phyloP scores from a whole-genome alignment of 805 yeast genomes.

The Candida oleophila region DNA sequence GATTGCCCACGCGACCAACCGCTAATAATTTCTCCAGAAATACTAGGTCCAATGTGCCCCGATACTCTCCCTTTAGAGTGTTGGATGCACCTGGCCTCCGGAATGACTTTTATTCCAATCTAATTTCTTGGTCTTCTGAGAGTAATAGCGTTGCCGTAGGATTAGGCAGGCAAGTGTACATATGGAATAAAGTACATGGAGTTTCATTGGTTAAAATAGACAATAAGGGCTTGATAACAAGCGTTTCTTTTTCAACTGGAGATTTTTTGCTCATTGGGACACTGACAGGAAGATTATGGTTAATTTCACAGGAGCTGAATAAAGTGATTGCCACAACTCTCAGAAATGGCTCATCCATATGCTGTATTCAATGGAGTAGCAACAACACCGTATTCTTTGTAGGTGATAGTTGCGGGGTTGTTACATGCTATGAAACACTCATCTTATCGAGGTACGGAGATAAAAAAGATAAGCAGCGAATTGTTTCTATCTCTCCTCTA shows the following conservation, averaged over 20 bases:
- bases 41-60: background rate
- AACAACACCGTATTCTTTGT: conserved; percentile 44
- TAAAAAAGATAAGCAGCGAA: no score
- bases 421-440: conserved; percentile 39
- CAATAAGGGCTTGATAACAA: conserved; percentile 48
- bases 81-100: conserved; percentile 64
- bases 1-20: no score
- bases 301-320: conserved; percentile 40
- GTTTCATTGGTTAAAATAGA: conserved; percentile 47
- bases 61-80: conserved; percentile 7
- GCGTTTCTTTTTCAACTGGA: conserved; percentile 54
- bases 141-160: conserved; percentile 64
- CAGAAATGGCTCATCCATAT: conserved; percentile 42
- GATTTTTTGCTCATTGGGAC: conserved; percentile 56
- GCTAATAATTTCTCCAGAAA: no score
- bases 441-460: background rate
- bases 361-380: conserved; percentile 62
- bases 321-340: conserved; percentile 14
- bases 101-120: conserved; percentile 76
- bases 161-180: conserved; percentile 52
- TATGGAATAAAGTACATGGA: conserved; percentile 54
- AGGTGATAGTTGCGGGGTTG: conserved; percentile 68
- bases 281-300: conserved; percentile 50
- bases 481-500: no score
- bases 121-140: conserved; percentile 66